phyloP scores from a whole-genome alignment of 495 filamentous ascomycete species.

The Penicillium herquei region DNA sequence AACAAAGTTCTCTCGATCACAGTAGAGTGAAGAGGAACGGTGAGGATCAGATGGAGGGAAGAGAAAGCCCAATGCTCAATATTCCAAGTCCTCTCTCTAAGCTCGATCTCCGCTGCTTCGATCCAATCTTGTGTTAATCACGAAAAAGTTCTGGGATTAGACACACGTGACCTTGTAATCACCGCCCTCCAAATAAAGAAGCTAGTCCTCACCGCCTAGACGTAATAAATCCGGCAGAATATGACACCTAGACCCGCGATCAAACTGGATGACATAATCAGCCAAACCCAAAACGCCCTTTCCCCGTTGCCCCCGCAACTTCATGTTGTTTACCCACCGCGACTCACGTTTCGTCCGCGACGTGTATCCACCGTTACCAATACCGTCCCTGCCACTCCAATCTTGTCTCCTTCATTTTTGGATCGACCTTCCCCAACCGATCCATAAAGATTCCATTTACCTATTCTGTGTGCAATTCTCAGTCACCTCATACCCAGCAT shows the following conservation, averaged over 20 bases:
- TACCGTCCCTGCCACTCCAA: slow-evolving; percentile 14
- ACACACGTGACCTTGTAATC: neutral
- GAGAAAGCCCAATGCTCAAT: slow-evolving; percentile 1
- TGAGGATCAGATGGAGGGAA: neutral
- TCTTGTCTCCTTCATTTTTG: slow-evolving; percentile 25
- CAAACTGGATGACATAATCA: neutral
- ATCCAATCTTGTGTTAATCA: neutral
- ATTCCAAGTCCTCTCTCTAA: neutral
- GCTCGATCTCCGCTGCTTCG: neutral
- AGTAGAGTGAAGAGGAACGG: neutral
- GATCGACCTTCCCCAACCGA: slow-evolving; percentile 16
- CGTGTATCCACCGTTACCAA: slow-evolving; percentile 25
- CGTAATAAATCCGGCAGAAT: no score
- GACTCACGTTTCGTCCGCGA: slow-evolving; percentile 22
- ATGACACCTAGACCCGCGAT: neutral
- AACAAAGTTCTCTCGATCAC: neutral
- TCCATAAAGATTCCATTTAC: slow-evolving; percentile 9
- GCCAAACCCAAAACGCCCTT: slow-evolving; percentile 6
- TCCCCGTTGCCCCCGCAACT: slow-evolving; percentile 13
- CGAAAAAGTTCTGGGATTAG: slow-evolving; percentile 2
- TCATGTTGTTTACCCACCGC: slow-evolving; percentile 15
- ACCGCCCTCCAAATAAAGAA: neutral
- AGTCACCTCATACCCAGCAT: slow-evolving; percentile 6
- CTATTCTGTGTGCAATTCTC: slow-evolving; percentile 11
- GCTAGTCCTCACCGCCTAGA: no score